Evolutionary conservation across 108 stramenopile genomes (phyloP).

Genomic region (Nannochloropsis gaditana): DNA sequence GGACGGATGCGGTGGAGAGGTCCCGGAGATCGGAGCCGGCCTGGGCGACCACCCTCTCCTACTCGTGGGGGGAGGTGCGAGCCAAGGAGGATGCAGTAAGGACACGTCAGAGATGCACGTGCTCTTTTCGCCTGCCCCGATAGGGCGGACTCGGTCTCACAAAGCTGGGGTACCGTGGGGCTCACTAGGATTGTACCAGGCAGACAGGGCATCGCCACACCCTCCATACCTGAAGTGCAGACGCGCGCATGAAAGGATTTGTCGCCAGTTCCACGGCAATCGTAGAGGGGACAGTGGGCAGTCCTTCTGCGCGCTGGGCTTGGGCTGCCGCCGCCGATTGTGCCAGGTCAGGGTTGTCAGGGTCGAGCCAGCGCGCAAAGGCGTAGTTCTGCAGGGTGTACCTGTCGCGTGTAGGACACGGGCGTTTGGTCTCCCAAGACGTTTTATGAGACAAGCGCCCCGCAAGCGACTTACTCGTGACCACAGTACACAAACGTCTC

Average conservation of each 20-base stretch:
- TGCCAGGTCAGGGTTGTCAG: slow-evolving; percentile 52
- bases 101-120: too few relatives aligned
- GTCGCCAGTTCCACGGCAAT: slow-evolving; percentile 59
- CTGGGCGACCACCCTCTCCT: slow-evolving; percentile 26
- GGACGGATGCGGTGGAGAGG: not conserved
- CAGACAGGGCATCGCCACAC: too few relatives aligned
- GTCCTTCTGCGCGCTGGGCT: slow-evolving; percentile 23
- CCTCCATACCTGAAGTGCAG: too few relatives aligned
- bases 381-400: slow-evolving; percentile 62
- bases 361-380: slow-evolving; percentile 60
- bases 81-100: too few relatives aligned
- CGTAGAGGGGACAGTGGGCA: slow-evolving; percentile 56
- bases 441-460: too few relatives aligned
- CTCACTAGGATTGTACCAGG: too few relatives aligned
- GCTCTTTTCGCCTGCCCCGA: too few relatives aligned
- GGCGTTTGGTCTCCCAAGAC: too few relatives aligned
- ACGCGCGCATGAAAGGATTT: slow-evolving; percentile 65
- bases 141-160: too few relatives aligned
- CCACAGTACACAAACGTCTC: slow-evolving; percentile 63
- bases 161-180: too few relatives aligned
- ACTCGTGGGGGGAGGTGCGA: not conserved
- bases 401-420: slow-evolving; percentile 28
- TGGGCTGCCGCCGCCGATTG: slow-evolving; percentile 23
- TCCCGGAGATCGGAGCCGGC: slow-evolving; percentile 23
- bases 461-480: slow-evolving; percentile 41